These are phyloP conservation scores for Melaleuca quinquenervia DNA, from an alignment of 345 rosid species.

Conservation along the genomic window DNA sequence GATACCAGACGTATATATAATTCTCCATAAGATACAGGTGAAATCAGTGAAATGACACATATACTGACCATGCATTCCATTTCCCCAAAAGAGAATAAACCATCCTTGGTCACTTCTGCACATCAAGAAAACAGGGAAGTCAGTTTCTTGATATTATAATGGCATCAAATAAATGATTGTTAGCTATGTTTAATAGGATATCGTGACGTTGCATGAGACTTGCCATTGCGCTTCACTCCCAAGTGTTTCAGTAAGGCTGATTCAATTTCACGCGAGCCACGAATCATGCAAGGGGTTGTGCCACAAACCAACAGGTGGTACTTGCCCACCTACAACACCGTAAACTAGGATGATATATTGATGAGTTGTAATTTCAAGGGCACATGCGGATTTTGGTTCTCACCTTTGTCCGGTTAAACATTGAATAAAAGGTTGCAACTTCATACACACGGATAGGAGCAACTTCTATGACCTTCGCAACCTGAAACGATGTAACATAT, in stretches of 20 bases:
- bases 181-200: background rate
- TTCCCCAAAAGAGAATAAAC: slow-evolving; percentile 96
- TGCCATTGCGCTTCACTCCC: slow-evolving; percentile 95
- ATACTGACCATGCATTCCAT: slow-evolving; percentile 95
- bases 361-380: background rate
- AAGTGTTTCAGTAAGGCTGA: slow-evolving; percentile 77
- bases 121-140: slow-evolving; percentile 1
- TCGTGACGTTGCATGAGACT: slow-evolving; percentile 1
- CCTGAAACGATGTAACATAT: slow-evolving; percentile 30
- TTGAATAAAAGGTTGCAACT: slow-evolving; percentile 97
- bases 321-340: slow-evolving; percentile 66
- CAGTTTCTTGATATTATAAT: background rate
- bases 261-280: slow-evolving; percentile 90
- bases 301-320: slow-evolving; percentile 98
- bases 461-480: slow-evolving; percentile 78
- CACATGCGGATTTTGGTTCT: slow-evolving; percentile 5
- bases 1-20: background rate
- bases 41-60: background rate
- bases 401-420: slow-evolving; percentile 90
- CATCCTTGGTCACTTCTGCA: slow-evolving; percentile 97
- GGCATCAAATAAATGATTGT: background rate
- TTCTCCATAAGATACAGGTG: background rate
- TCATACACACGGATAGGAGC: slow-evolving; percentile 94
- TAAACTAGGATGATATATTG: slow-evolving; percentile 1
- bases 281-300: slow-evolving; percentile 98